phyloP scores from a whole-genome alignment of 2,329 filamentous ascomycete genomes.

The Trichoderma sp. region DNA sequence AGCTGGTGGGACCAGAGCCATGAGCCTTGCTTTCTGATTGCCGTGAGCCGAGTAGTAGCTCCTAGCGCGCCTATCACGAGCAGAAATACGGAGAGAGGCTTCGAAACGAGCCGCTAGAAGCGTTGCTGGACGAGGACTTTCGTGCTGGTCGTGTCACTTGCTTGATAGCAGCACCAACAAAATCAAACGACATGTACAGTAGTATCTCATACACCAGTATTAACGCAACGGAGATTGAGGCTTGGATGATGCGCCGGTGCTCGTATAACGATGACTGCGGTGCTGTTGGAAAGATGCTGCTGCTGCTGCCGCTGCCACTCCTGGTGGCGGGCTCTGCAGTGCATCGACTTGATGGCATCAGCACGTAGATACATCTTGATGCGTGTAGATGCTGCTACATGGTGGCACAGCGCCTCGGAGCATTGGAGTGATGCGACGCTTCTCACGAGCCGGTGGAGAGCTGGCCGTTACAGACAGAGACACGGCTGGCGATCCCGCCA shows the following conservation, averaged over 20 bases:
- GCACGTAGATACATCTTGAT: background rate
- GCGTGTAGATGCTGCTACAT: background rate
- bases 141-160: background rate
- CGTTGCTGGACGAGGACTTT: background rate
- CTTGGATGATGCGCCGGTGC: too few species aligned
- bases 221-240: too few species aligned
- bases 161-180: background rate
- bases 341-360: too few species aligned
- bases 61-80: constrained; percentile 3
- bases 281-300: too few species aligned
- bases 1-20: constrained; percentile 12
- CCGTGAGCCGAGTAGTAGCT: constrained; percentile 25
- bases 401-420: background rate
- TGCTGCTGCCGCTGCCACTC: too few species aligned
- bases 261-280: too few species aligned
- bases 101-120: constrained; percentile 21
- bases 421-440: constrained; percentile 9
- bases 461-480: background rate
- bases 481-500: constrained; percentile 20
- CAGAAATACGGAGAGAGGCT: background rate
- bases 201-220: too few species aligned
- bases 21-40: constrained; percentile 17
- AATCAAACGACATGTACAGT: background rate
- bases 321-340: too few species aligned
- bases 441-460: constrained; percentile 10